Evolutionary conservation across 108 stramenopile species (phyloP).

Genomic region (Fragilaria radians): DNA sequence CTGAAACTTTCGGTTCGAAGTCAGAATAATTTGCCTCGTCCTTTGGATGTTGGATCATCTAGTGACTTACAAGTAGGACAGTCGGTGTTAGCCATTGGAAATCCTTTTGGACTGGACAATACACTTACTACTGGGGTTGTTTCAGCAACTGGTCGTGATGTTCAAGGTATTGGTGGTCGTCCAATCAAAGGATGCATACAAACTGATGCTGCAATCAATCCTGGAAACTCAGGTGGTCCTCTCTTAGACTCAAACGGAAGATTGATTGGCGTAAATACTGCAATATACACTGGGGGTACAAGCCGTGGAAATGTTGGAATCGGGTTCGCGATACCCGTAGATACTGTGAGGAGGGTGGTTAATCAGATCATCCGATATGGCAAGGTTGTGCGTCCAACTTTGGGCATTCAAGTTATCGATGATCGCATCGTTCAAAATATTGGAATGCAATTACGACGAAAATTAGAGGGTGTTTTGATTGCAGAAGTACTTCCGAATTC

Average conservation of each 20-base stretch:
- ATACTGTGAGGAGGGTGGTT: slow-evolving; percentile 67
- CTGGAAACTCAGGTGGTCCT: slow-evolving; percentile 57
- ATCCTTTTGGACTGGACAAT: slow-evolving; percentile 83
- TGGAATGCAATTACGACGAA: slow-evolving; percentile 36
- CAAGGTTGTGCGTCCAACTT: slow-evolving; percentile 63
- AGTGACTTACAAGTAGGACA: slow-evolving; percentile 67
- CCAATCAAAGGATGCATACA: slow-evolving; percentile 75
- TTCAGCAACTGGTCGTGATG: slow-evolving; percentile 73
- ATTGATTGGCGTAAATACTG: slow-evolving; percentile 81
- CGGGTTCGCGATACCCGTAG: slow-evolving; percentile 85
- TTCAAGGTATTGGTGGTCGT: slow-evolving; percentile 62
- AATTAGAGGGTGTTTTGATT: slow-evolving; percentile 53
- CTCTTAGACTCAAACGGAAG: slow-evolving; percentile 58
- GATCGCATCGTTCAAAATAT: slow-evolving; percentile 42
- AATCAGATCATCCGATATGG: slow-evolving; percentile 75
- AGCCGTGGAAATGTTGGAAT: slow-evolving; percentile 52
- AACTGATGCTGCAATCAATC: slow-evolving; percentile 80
- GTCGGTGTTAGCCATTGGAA: slow-evolving; percentile 80
- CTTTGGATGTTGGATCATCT: slow-evolving; percentile 39
- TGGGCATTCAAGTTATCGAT: slow-evolving; percentile 72
- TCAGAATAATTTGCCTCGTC: slow-evolving; percentile 26
- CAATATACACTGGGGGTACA: slow-evolving; percentile 62
- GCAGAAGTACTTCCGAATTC: slow-evolving; percentile 40
- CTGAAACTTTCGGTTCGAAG: slow-evolving; percentile 8
- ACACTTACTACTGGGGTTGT: slow-evolving; percentile 82